Base-by-base conservation (phyloP, 2,329 filamentous ascomycete genomes). In the Pseudogymnoascus sp. region DNA sequence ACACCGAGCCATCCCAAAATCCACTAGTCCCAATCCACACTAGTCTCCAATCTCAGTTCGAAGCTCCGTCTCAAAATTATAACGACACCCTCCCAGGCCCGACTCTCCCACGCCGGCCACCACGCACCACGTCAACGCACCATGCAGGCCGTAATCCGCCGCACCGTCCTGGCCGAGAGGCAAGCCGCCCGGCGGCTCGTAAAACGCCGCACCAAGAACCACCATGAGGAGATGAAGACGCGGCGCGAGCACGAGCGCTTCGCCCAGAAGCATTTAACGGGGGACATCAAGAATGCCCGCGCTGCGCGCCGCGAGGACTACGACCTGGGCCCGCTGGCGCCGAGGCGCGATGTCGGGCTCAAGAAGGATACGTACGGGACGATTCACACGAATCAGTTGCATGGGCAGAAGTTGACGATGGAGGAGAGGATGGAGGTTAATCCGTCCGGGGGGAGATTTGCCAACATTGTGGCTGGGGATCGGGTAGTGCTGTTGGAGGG, bases 401-500 rank as follows among this genome's bases (percentile, higher is more conserved):
- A 73, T 70, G 70, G 67, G 62, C 67, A 61, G 7, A 30, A 59
- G 10, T 39, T 68, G 26, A 57, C 55, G 8, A 26, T 33, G 5
- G 60, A 66, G 41, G 63, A 66, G 38, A 58, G 38, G 41, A 37
- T 61, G 18, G 64, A 68, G 33, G 61, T 71, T 33, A 67, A 73
- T 21, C 62, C 55, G 60, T 61, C 63, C 39, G 73, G 64, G 61
- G 73, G 64, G 61, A 76, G 76, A 65, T 79, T 79, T 71, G 76
- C 89, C 63, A 86, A 84, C 65, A 75, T 92, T 61, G 81, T 79
- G 21, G 69, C 74, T 3, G 84, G 85, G 5, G 94, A 97, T 73
- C 82, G 94, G 62, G 91, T 96, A 30, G 89, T 92, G 59, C 75
- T 97, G 61, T 75, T 90, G 59, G 83, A 86, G 62, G 92, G 92